Evolutionary conservation across 257 asterid genomes (phyloP).

Genomic region (Solanum boliviense): DNA sequence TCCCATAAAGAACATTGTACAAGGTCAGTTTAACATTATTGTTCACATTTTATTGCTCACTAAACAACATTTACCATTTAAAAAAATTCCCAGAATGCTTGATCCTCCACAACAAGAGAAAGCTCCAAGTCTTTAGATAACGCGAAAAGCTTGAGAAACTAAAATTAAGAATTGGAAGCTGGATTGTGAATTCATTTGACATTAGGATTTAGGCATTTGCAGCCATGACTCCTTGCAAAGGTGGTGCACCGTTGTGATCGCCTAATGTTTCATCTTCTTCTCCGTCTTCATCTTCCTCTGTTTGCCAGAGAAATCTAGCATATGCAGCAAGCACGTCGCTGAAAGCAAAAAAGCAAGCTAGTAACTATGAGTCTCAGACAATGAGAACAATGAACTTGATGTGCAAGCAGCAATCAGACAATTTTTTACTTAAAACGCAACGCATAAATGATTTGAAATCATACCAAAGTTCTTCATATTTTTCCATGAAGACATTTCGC

Average conservation of each 20-base stretch:
- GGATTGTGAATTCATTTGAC: not conserved
- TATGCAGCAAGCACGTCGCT: conserved; percentile 70
- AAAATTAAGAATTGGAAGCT: not conserved
- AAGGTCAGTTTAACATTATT: not conserved
- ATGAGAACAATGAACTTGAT: not conserved
- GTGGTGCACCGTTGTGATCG: not conserved
- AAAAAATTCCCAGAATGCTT: not conserved
- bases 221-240: conserved; percentile 5
- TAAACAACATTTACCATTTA: not conserved
- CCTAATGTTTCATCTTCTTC: conserved; percentile 1
- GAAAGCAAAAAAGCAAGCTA: conserved; percentile 12
- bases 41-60: not conserved
- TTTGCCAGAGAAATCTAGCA: conserved; percentile 86
- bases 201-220: not conserved
- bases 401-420: not conserved
- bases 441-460: not conserved
- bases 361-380: not conserved
- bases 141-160: not conserved
- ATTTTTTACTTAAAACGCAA: not conserved
- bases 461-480: not conserved
- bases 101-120: not conserved
- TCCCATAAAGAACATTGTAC: not conserved
- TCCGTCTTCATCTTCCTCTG: conserved; percentile 24
- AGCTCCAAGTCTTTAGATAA: not conserved
- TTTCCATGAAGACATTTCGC: no score